Evolutionary conservation across 2,329 filamentous ascomycete species (phyloP).

Genomic region (Fusarium sp.): DNA sequence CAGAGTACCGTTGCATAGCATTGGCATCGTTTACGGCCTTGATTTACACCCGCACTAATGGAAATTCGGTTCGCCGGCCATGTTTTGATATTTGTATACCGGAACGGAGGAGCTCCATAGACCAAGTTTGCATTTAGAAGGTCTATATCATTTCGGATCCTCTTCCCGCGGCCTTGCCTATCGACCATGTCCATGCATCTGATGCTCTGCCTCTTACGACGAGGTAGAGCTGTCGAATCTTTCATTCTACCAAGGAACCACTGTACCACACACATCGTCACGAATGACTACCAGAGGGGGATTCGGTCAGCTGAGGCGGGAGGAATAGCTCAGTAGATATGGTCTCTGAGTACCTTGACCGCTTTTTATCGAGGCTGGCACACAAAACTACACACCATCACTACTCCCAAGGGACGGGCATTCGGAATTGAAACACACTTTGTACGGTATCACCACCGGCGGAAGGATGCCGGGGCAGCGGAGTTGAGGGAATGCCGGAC

Average conservation of each 20-base stretch:
- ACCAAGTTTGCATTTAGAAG: slow-evolving; percentile 44
- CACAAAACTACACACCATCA: not conserved
- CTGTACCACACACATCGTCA: slow-evolving; percentile 6
- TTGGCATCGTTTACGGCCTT: slow-evolving; percentile 25
- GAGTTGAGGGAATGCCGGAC: slow-evolving; percentile 33
- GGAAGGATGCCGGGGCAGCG: slow-evolving; percentile 6
- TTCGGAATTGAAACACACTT: slow-evolving; percentile 14
- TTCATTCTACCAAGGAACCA: not conserved
- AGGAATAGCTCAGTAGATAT: not conserved
- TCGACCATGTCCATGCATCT: slow-evolving; percentile 5
- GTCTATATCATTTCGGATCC: slow-evolving; percentile 28
- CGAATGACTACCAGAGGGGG: slow-evolving; percentile 1
- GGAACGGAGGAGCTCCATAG: slow-evolving; percentile 36
- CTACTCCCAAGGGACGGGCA: not conserved
- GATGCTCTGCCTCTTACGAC: not conserved
- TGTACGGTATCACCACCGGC: slow-evolving; percentile 14
- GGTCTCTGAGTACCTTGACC: not conserved
- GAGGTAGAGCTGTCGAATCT: slow-evolving; percentile 1
- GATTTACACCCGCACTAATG: slow-evolving; percentile 28
- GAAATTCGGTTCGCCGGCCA: slow-evolving; percentile 10
- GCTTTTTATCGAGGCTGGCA: not conserved
- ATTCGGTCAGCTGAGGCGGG: not conserved
- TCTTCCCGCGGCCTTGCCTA: slow-evolving; percentile 6
- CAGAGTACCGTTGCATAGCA: slow-evolving; percentile 35
- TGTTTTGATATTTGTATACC: slow-evolving; percentile 31